Evolutionary conservation across 345 rosid genomes (phyloP).

Genomic region (Pugionium dolabratum): DNA sequence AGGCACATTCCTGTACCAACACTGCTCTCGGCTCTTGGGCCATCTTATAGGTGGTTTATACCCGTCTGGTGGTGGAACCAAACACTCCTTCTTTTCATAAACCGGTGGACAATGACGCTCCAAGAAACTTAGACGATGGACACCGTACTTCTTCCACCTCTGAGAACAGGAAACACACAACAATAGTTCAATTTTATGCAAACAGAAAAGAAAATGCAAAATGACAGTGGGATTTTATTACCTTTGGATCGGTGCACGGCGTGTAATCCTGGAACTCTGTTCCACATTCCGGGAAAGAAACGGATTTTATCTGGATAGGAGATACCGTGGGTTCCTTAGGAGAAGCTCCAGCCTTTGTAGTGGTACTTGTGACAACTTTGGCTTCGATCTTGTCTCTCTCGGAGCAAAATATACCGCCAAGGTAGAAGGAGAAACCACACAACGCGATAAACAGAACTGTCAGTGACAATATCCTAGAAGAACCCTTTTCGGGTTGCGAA

Average conservation of each 20-base stretch:
- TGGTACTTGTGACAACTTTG: conserved; percentile 40
- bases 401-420: conserved; percentile 79
- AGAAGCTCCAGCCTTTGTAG: conserved; percentile 46
- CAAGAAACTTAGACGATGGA: conserved; percentile 77
- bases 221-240: conserved; percentile 21
- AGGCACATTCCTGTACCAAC: conserved; percentile 99
- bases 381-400: conserved; percentile 52
- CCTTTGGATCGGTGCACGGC: conserved; percentile 98
- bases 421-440: conserved; percentile 89
- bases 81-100: conserved; percentile 77
- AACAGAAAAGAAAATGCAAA: neutral
- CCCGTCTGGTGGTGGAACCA: conserved; percentile 95
- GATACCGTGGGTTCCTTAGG: conserved; percentile 48
- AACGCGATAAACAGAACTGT: conserved; percentile 51
- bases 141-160: conserved; percentile 94
- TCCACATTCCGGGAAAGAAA: conserved; percentile 75
- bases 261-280: conserved; percentile 85
- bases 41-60: conserved; percentile 89
- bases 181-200: neutral
- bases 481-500: conserved; percentile 53
- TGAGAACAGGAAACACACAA: conserved; percentile 29
- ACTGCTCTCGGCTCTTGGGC: conserved; percentile 89
- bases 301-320: conserved; percentile 61
- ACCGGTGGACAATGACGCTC: conserved; percentile 95
- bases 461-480: conserved; percentile 50